Base-by-base conservation (phyloP, 768 basidiomycete genomes). In the Amanita rimosa region DNA sequence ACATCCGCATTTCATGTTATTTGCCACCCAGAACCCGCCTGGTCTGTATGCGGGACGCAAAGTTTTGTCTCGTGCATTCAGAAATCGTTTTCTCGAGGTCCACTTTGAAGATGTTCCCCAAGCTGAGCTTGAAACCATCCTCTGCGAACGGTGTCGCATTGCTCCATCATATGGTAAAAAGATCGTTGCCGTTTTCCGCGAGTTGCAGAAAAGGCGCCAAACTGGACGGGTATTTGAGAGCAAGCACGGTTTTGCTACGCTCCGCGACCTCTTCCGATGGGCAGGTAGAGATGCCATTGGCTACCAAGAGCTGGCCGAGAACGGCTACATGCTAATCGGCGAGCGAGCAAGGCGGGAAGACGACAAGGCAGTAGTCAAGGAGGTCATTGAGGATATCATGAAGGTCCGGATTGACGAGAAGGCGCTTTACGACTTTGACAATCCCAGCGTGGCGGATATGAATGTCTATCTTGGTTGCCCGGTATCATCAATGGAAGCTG, bases 41-140 rank as follows among this genome's bases (percentile, higher is more conserved):
- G 95, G 95, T 2, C 63, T 97, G 21, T 98, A 98, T 60, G 95
- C 85, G 2, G 96, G 96, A 5, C 76, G 96, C 54, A 99, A 99
- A 60, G 76, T 95, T 6, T 67, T 98, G 9, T 98, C 95, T 3
- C 79, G 96, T 7, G 96, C 96, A 0, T 97, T 99, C 69, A 79
- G 96, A 26, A 96, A 93, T 65, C 87, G 96, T 5, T 98, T 98
- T 65, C 76, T 99, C 14, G 96, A 99, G 63, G 89, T 98, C 17
- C 93, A 97, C 61, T 98, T 97, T 59, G 85, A 90, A 46, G 95
- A 99, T 56, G 94, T 98, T 0, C 96, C 96, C 0, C 90, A 97
- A 63, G 73, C 72, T 4, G 96, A 99, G 62, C 70, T 98, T 38
- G 91, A 97, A 65, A 85, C 81, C 3, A 98, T 99, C 54, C 72